Base-by-base conservation (phyloP, 1,284 basidiomycete genomes). In the Puccinia horiana region DNA sequence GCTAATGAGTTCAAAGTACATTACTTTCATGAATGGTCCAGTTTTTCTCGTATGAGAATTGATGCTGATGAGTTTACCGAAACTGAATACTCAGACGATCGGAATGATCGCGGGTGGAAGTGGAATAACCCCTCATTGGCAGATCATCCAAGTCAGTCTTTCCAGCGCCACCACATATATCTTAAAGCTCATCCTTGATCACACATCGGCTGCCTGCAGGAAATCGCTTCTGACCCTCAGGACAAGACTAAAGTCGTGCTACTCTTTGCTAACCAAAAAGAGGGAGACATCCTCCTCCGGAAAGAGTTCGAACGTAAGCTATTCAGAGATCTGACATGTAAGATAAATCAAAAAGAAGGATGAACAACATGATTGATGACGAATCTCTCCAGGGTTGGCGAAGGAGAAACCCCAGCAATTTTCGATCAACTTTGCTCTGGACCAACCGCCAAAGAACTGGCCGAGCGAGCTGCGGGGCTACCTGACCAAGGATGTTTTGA, bases 171-270 rank as follows among this genome's bases (percentile, higher is more conserved):
- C 65, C 54, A 29, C 65, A 6, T n/a, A 23, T 76, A 32, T 20
- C 8, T 29, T 32, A 5, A 65, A 16, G 6, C 61, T 70, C 11
- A 75, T 65, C 29, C 56, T 23, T 40, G 16, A 44, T 47, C 49
- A 37, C 26, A 3, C 32, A 35, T 1, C 9, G 4, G 40, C 14
- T 42, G 18, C 26, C 6, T 12, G 40, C 40, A 88, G 83, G 83
- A 85, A 47, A 87, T 87, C 74, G 85, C 86, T 58, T 78, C 83
- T 67, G 86, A 89, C 86, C 86, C 89, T 1, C 91, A 93, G 85
- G 98, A 99, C 91, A 95, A 93, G 89, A 98, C 97, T 84, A 95
- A 96, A 87, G 96, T 94, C 88, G 97, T 93, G 74, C 90, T 98
- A 81, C 88, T 99, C 85, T 98, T 93, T 88, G 92, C 93, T 65